These are phyloP conservation scores for Aspergillus viridinutans DNA, from an alignment of 2,329 filamentous ascomycete genomes.

Conservation along the genomic window DNA sequence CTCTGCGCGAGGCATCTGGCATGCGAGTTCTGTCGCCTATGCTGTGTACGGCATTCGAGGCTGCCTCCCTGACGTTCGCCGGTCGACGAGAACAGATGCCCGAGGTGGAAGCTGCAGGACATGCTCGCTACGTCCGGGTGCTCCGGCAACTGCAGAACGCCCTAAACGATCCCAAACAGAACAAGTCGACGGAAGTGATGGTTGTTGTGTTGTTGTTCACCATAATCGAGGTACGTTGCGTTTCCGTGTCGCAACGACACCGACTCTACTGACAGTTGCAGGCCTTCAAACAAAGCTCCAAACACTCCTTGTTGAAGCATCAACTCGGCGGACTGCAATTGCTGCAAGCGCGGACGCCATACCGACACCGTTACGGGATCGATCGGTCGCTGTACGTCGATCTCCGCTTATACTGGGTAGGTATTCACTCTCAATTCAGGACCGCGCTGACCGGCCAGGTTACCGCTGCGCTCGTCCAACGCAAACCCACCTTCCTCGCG, in stretches of 20 bases:
- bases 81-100: conserved; percentile 17
- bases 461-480: conserved; percentile 19
- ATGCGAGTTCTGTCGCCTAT: conserved; percentile 24
- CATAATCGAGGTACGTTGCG: conserved; percentile 19
- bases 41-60: conserved; percentile 20
- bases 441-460: conserved; percentile 10
- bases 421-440: neutral
- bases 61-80: conserved; percentile 20
- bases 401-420: conserved; percentile 26
- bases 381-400: conserved; percentile 24
- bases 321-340: conserved; percentile 23
- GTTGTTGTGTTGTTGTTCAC: conserved; percentile 20
- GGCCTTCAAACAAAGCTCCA: conserved; percentile 25
- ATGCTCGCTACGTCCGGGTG: conserved; percentile 17
- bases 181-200: conserved; percentile 21
- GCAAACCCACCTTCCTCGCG: conserved; percentile 22
- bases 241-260: neutral
- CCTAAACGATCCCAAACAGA: conserved; percentile 13
- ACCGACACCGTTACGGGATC: conserved; percentile 21
- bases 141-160: conserved; percentile 17
- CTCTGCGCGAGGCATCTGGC: conserved; percentile 19
- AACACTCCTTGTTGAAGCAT: conserved; percentile 21
- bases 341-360: conserved; percentile 18
- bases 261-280: neutral
- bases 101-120: conserved; percentile 15